Evolutionary conservation across 768 basidiomycete species (phyloP).

Genomic region (Suillus subaureus): DNA sequence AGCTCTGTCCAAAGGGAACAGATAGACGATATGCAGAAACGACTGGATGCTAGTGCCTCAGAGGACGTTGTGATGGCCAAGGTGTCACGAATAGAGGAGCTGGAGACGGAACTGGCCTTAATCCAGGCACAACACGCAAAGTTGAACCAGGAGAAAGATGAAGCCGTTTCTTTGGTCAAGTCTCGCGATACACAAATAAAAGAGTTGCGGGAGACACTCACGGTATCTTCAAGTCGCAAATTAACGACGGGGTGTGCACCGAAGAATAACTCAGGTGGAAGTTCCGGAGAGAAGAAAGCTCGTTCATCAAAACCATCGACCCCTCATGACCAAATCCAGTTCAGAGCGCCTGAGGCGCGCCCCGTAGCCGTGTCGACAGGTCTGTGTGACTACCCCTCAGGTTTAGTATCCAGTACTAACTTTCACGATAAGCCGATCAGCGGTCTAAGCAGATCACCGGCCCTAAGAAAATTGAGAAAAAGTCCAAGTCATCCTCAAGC

Average conservation of each 20-base stretch:
- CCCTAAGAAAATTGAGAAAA: not conserved
- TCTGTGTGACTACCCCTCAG: not conserved
- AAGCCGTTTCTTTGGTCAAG: constrained; percentile 1
- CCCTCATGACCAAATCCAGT: not conserved
- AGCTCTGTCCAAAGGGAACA: not conserved
- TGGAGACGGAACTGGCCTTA: not conserved
- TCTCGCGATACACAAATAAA: not conserved
- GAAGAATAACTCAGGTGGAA: not conserved
- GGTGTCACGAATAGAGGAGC: not conserved
- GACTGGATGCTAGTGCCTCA: not conserved
- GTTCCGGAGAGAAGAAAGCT: not conserved
- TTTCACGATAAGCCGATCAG: not conserved
- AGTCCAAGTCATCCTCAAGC: constrained; percentile 3
- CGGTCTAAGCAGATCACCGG: not conserved
- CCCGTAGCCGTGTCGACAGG: not conserved
- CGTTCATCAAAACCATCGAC: not conserved
- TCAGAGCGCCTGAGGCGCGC: not conserved
- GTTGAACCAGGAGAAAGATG: not conserved
- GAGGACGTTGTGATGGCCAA: not conserved
- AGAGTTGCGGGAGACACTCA: not conserved
- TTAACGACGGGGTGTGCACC: not conserved
- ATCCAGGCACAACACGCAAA: not conserved
- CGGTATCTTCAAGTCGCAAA: not conserved
- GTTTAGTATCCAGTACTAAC: not conserved
- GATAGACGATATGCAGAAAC: not conserved